Conservation (phyloP, 495 filamentous ascomycete species). For the Neurospora tetrasperma region DNA sequence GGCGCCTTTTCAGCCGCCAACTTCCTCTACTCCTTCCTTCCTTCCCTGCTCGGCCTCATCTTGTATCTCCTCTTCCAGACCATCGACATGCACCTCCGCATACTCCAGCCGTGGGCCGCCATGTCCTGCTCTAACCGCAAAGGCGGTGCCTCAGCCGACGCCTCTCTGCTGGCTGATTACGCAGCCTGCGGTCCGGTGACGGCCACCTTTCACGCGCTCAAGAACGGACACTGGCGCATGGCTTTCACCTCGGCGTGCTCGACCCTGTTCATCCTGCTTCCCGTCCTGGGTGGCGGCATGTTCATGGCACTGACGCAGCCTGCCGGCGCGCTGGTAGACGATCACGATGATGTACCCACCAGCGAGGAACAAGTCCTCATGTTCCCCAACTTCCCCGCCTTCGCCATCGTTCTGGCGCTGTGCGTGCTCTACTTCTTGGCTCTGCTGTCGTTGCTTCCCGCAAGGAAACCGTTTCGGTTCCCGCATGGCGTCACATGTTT, state of each 20-base stretch:
- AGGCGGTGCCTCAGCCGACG: constrained; percentile 52
- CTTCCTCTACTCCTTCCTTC: constrained; percentile 81
- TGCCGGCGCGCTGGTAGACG: constrained; percentile 4
- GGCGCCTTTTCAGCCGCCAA: constrained; percentile 73
- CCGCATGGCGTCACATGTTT: constrained; percentile 61
- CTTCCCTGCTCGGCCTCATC: constrained; percentile 61
- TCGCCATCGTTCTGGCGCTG: constrained; percentile 55
- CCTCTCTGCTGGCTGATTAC: constrained; percentile 67
- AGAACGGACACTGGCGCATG: constrained; percentile 59
- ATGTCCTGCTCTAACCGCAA: constrained; percentile 34
- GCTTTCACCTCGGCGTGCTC: constrained; percentile 59
- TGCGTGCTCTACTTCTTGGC: constrained; percentile 54
- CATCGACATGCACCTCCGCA: constrained; percentile 64
- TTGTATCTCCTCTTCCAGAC: constrained; percentile 69
- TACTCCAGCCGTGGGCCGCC: constrained; percentile 64
- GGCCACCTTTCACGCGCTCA: constrained; percentile 48
- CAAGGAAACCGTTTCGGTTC: constrained; percentile 44
- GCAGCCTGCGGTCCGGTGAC: constrained; percentile 51
- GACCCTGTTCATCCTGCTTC: constrained; percentile 53
- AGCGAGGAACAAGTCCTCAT: constrained; percentile 43
- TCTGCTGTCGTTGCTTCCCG: constrained; percentile 41
- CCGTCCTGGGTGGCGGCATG: constrained; percentile 65
- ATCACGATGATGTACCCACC: not conserved
- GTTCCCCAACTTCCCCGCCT: constrained; percentile 57
- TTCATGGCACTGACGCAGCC: constrained; percentile 69